Base-by-base conservation (phyloP, 177 flowering plant genomes). In the Vitis hybrid region DNA sequence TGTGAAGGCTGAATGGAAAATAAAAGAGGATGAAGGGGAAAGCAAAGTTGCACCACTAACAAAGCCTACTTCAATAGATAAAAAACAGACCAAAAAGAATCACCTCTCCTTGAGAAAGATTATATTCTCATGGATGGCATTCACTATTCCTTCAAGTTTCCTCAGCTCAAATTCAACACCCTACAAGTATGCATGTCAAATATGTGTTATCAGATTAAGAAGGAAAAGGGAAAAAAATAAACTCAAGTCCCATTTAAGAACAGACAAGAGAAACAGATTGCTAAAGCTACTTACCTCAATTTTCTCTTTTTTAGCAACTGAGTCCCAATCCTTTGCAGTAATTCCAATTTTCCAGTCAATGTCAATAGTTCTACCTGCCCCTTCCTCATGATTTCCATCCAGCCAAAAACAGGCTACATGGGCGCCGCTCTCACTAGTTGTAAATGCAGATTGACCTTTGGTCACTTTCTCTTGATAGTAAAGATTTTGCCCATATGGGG, bases 311-410 rank as follows among this genome's bases (percentile, higher is more conserved):
- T 76, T 82, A 8, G 91, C 93, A 72, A 87, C 88, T 9, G 93
- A 81, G 2, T 89, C 89, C 93, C 93, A 89, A 72, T 89, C 93
- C 77, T 75, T 89, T 7, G 93, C 86, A 9, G 89, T 88, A 70
- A 89, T 84, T 67, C 93, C 93, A 63, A 65, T 83, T 75, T 56
- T 89, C 93, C 93, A 89, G 74, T 89, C 93, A 18, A 89, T 65
- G 75, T 75, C 83, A 64, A 89, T 76, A 72, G 73, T 86, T 62
- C 76, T 76, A 17, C 69, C 86, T 45, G 51, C 78, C 21, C 60
- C 56, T 50, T 68, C 74, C 40, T 74, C 72, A 74, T 72, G 73
- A 74, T 72, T 71, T 23, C 74, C 68, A 62, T 78, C 84, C 64
- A 82, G 60, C 89, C 88, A 84, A 52, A 89, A 87, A 74, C 93